Evolutionary conservation across 164 flowering plant genomes (phyloP), one percentile per base, ranked within the genome.

Genomic region (Sedum album): DNA sequence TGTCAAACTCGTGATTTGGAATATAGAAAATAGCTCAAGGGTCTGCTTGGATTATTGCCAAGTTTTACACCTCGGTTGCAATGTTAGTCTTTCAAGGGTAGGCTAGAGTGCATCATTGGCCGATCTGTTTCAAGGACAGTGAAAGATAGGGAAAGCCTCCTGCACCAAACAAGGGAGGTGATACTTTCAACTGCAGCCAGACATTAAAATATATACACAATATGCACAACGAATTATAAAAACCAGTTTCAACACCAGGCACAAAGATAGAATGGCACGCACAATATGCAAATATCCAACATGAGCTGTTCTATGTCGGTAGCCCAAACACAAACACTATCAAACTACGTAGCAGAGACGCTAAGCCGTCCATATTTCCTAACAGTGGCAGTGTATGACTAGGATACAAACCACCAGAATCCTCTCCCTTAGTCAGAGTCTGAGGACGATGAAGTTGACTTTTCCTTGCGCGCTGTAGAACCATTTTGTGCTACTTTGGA

Each of bases 371-470:
- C 10, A 55, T 26, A 55, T 21, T 11, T 26, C 60, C 33, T 57
- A 28, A 57, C 4, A 57, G 18, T 26, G 62, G 62, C 33, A 4
- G 31, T 11, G 7, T 51, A 25, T 55, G 60, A 55, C 31, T 55
- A 57, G 33, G 33, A 57, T 0, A 25, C 8, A 7, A 26, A 26
- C 61, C 1, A 15, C 62, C 8, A 57, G 2, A 6, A 26, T 4
- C 17, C 18, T 4, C 28, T 57, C 31, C 20, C 26, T 48, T 65
- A 65, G 46, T n/a, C 39, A 28, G 44, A 76, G 66, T 76, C 77
- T 8, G 81, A 78, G 66, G 72, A 72, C 0, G 81, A 70, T 21
- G 70, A 68, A 1, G 70, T 33, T 28, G 72, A 14, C 0, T 46
- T 49, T 28, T 68, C 61, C 15, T 53, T 46, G 5, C 55, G 63